Base-by-base conservation (phyloP, 129 eudicot genomes). In the Flaveria sonorensis region DNA sequence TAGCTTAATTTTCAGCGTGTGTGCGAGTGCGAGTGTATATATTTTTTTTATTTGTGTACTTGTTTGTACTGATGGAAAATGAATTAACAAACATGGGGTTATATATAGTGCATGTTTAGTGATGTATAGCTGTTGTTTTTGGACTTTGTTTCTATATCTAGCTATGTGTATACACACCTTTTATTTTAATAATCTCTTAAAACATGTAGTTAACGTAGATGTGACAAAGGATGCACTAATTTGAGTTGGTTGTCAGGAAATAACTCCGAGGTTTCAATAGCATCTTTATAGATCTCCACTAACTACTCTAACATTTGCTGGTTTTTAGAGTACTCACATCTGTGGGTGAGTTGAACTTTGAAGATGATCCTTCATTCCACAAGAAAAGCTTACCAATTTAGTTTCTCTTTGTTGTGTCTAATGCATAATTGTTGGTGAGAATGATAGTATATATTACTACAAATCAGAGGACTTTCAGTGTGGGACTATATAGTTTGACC, bases 81-180 rank as follows among this genome's bases (percentile, higher is more conserved):
- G 48, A 63, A 48, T 47, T 3, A 1, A 63, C 15, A 2, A 52
- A 36, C 15, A 11, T 65, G n/a, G n/a, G 48, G 28, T 1, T 71
- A 71, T 71, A 71, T 71, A 71, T 71, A 71, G 75, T 4, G 43
- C 43, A 26, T 6, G 68, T 62, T 26, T 28, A 26, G 68, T 62
- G 16, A 28, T 2, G 30, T 62, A 26, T 62, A 60, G 66, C 8
- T 23, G 39, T 60, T 60, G 66, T 60, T 23, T 24, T 23, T 60
- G 39, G 66, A 60, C 66, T 60, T 23, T 23, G 8, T 52, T 52
- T 51, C 52, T 48, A 48, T 12, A 12, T 48, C 6, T 3, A 2
- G 16, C 8, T 53, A n/a, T 18, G n/a, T 52, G 7, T n/a, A 5
- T 16, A 59, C 3, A 59, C n/a, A 59, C 66, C 16, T 59, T 59